Evolutionary conservation across 805 yeast species (phyloP).

Genomic region (Trichomonascus vanleenenianus): DNA sequence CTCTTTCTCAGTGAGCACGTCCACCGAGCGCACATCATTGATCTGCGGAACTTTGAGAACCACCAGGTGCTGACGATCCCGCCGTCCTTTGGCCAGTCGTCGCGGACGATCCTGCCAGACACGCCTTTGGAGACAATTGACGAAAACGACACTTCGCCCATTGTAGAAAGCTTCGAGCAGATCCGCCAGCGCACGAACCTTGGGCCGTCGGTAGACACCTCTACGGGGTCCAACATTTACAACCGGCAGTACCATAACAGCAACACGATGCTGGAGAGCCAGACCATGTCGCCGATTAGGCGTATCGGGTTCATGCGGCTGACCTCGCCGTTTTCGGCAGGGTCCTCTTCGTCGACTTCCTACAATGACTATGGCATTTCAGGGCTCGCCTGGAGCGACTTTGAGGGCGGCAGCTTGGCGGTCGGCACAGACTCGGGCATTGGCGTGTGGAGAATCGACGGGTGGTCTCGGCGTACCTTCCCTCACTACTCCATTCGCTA

Average conservation of each 20-base stretch:
- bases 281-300: background rate
- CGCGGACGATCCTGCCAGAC: background rate
- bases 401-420: slow-evolving; percentile 43
- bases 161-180: slow-evolving; percentile 1
- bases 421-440: slow-evolving; percentile 65
- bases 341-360: background rate
- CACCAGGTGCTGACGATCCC: slow-evolving; percentile 57
- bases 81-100: background rate
- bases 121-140: background rate
- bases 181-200: background rate
- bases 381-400: slow-evolving; percentile 54
- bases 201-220: background rate
- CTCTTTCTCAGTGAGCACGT: slow-evolving; percentile 75
- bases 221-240: background rate
- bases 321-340: background rate
- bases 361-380: slow-evolving; percentile 41
- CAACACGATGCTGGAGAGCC: background rate
- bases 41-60: slow-evolving; percentile 61
- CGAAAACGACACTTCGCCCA: background rate
- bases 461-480: slow-evolving; percentile 20
- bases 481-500: slow-evolving; percentile 21
- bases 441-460: slow-evolving; percentile 59
- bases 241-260: background rate
- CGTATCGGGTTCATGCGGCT: background rate
- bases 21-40: slow-evolving; percentile 80